Percentiles rank a stretch among this genome's conserved stretches.
Evolutionary conservation across 257 asterid species (phyloP).

Genomic region (Solanum pimpinellifolium): DNA sequence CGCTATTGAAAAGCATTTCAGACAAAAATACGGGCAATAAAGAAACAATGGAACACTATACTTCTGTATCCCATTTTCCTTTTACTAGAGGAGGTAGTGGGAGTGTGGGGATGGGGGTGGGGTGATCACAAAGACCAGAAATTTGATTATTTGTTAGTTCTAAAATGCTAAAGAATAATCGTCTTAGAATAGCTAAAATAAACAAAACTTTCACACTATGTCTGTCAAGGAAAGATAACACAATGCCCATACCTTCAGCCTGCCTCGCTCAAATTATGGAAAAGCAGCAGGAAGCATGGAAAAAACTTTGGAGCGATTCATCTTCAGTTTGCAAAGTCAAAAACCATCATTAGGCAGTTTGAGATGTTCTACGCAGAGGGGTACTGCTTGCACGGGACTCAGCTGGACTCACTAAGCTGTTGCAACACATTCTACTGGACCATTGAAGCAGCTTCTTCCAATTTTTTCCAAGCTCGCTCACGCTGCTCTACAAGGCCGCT

Average conservation of each 20-base stretch:
- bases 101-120: background rate
- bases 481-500: slow-evolving; percentile 45
- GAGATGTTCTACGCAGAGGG: background rate
- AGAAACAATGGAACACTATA: background rate
- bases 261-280: background rate
- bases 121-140: background rate
- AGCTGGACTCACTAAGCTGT: background rate
- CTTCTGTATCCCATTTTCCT: background rate
- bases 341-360: background rate
- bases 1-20: background rate
- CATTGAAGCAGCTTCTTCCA: slow-evolving; percentile 62
- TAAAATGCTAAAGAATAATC: background rate
- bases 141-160: background rate
- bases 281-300: slow-evolving; percentile 1
- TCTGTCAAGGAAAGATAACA: background rate
- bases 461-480: slow-evolving; percentile 53
- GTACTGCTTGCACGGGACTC: background rate
- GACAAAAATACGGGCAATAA: background rate
- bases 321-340: background rate
- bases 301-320: background rate
- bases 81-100: background rate
- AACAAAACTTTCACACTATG: background rate
- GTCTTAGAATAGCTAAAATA: background rate
- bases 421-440: background rate
- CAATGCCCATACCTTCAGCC: background rate